Conservation (phyloP, 371 early-diverging fungal genomes). For the Lichtheimia ornata region DNA sequence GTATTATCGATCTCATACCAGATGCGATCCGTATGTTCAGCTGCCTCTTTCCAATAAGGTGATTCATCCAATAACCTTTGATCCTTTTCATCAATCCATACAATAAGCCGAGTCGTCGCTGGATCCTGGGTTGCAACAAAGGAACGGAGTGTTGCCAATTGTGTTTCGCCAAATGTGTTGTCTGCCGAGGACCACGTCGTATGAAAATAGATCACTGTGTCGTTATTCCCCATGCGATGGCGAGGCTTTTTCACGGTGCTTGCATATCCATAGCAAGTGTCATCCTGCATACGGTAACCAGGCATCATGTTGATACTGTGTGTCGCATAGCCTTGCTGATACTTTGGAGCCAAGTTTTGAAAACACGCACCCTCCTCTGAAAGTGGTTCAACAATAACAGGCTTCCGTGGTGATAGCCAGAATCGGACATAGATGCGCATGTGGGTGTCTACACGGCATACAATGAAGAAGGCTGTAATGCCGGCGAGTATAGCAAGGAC, state of each 20-base stretch:
- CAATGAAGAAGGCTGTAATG: conserved; percentile 28
- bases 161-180: conserved; percentile 30
- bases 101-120: conserved; percentile 27
- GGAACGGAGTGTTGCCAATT: conserved; percentile 40
- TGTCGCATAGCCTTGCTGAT: conserved; percentile 25
- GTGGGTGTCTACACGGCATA: conserved; percentile 44
- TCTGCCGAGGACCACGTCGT: conserved; percentile 38
- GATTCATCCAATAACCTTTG: conserved; percentile 18
- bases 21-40: conserved; percentile 15
- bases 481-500: conserved; percentile 2
- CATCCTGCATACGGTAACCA: conserved; percentile 43
- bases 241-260: conserved; percentile 21
- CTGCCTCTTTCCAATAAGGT: conserved; percentile 22
- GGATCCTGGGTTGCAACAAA: conserved; percentile 46
- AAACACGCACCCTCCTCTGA: conserved; percentile 25
- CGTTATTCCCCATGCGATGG: conserved; percentile 12
- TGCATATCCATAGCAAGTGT: conserved; percentile 54
- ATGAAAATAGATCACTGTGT: conserved; percentile 30
- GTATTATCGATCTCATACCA: conserved; percentile 12
- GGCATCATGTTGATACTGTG: conserved; percentile 37
- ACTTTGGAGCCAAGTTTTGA: conserved; percentile 17
- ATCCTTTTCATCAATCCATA: conserved; percentile 45
- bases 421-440: conserved; percentile 41
- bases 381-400: conserved; percentile 29
- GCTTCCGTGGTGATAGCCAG: conserved; percentile 38